These are phyloP conservation scores for Jamesozyma lodderae DNA, from an alignment of 805 yeast species.

Conservation along the genomic window DNA sequence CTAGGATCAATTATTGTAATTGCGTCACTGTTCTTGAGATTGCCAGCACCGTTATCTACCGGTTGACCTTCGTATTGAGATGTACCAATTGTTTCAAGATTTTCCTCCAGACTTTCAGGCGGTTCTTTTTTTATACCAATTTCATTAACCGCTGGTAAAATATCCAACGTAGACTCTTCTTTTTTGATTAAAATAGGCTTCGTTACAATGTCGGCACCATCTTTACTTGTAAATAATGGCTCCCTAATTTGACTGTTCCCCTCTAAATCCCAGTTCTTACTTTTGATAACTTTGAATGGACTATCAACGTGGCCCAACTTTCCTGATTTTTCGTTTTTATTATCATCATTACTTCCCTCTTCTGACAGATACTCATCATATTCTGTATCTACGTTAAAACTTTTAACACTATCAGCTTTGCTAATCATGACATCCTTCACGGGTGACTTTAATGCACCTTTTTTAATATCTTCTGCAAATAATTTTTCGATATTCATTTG, in stretches of 20 bases:
- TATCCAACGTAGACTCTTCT: background rate
- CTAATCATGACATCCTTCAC: slow-evolving; percentile 17
- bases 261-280: slow-evolving; percentile 5
- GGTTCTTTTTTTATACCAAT: background rate
- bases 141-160: background rate
- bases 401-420: slow-evolving; percentile 17
- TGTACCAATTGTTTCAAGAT: too few species aligned
- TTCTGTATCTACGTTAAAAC: slow-evolving; percentile 14
- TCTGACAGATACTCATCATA: background rate
- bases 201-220: background rate
- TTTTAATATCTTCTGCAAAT: slow-evolving; percentile 13
- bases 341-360: background rate
- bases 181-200: background rate
- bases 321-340: background rate
- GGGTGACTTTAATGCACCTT: slow-evolving; percentile 13
- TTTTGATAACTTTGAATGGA: slow-evolving; percentile 22
- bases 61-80: too few species aligned
- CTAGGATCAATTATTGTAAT: background rate
- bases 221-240: background rate
- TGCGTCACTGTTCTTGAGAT: too few species aligned
- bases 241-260: background rate
- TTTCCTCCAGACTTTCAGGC: background rate
- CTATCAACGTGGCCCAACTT: slow-evolving; percentile 16
- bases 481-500: slow-evolving; percentile 3
- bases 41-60: too few species aligned